Percentiles rank a stretch among this genome's conserved stretches.
These are phyloP conservation scores for Zygosaccharomyces bailii DNA, from an alignment of 805 yeast genomes.

Conservation along the genomic window DNA sequence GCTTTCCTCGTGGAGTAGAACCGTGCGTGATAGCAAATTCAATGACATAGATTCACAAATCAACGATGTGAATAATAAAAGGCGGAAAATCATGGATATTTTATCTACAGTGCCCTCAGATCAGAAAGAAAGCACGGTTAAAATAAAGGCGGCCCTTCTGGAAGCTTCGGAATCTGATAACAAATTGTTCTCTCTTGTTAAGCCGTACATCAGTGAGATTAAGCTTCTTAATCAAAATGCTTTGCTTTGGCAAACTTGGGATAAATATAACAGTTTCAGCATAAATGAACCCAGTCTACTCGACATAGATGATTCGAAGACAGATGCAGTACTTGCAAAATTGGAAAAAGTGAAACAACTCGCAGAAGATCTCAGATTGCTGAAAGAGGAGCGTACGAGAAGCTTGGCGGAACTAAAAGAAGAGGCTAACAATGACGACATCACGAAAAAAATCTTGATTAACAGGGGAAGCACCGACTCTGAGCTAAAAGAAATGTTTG, in stretches of 20 bases:
- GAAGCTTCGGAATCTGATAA: constrained; percentile 62
- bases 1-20: constrained; percentile 28
- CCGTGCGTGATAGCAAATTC: constrained; percentile 28
- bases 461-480: constrained; percentile 56
- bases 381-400: constrained; percentile 61
- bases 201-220: constrained; percentile 42
- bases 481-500: constrained; percentile 59
- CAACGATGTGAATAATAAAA: constrained; percentile 35
- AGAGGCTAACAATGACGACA: constrained; percentile 76
- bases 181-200: constrained; percentile 48
- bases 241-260: constrained; percentile 40
- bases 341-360: constrained; percentile 53
- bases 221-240: constrained; percentile 44
- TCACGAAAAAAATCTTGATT: constrained; percentile 67
- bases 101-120: constrained; percentile 36
- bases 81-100: constrained; percentile 37
- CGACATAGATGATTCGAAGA: constrained; percentile 59
- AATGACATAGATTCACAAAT: constrained; percentile 35
- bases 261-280: constrained; percentile 19
- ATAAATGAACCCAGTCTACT: constrained; percentile 44
- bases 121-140: constrained; percentile 54
- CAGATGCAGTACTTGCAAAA: constrained; percentile 34
- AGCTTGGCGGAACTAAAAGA: constrained; percentile 63
- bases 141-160: constrained; percentile 54
- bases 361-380: constrained; percentile 55